Evolutionary conservation across 345 rosid species (phyloP).

Genomic region (Aurinia saxatilis): DNA sequence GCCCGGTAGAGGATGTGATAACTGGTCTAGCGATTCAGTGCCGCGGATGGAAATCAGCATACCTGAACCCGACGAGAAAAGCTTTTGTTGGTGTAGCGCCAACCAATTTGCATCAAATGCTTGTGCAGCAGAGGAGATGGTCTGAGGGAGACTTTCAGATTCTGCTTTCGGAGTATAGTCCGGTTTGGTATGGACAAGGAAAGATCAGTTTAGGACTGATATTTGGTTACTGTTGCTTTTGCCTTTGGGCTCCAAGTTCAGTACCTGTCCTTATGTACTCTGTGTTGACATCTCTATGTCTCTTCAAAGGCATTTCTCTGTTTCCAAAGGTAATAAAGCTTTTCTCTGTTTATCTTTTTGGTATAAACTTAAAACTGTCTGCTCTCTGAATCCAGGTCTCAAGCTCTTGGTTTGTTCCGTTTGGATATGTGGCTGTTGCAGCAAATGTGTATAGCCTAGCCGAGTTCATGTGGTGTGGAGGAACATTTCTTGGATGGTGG

Average conservation of each 20-base stretch:
- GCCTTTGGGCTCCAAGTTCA: slow-evolving; percentile 57
- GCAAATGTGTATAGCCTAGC: slow-evolving; percentile 32
- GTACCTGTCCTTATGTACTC: slow-evolving; percentile 42
- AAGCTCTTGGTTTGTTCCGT: slow-evolving; percentile 57
- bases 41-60: too few species aligned
- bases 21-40: too few species aligned
- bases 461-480: slow-evolving; percentile 49
- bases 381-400: slow-evolving; percentile 32
- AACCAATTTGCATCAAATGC: slow-evolving; percentile 47
- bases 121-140: slow-evolving; percentile 81
- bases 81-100: too few species aligned
- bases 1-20: too few species aligned
- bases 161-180: slow-evolving; percentile 50
- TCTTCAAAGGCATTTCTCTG: slow-evolving; percentile 52
- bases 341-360: neutral
- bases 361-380: neutral
- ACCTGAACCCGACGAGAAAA: too few species aligned
- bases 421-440: slow-evolving; percentile 37
- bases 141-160: slow-evolving; percentile 70
- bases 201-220: slow-evolving; percentile 46
- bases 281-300: slow-evolving; percentile 50
- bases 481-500: slow-evolving; percentile 71
- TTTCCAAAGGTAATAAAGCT: slow-evolving; percentile 50
- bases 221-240: slow-evolving; percentile 38
- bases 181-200: slow-evolving; percentile 45